Conservation (phyloP, 441 rosid genomes). For the Populus tomentosa region DNA sequence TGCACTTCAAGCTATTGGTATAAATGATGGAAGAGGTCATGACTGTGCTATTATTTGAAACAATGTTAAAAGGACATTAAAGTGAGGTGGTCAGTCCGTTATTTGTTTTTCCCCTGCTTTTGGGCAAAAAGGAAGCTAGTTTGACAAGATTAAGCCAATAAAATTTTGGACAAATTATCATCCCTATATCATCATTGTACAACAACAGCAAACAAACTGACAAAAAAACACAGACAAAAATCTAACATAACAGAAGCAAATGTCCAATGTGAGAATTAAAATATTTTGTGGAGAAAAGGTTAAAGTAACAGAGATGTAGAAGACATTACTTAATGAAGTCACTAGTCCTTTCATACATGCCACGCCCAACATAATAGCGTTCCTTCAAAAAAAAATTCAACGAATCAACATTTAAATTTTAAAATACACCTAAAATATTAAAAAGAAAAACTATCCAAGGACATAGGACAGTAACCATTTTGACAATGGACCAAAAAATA, state of each 20-base stretch:
- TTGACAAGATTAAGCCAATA: too few relatives aligned
- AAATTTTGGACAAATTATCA: too few relatives aligned
- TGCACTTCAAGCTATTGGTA: background rate
- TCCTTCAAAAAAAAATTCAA: slow-evolving; percentile 50
- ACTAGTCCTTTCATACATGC: slow-evolving; percentile 90
- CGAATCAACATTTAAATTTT: slow-evolving; percentile 2
- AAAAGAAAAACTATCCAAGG: too few relatives aligned
- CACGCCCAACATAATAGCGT: slow-evolving; percentile 91
- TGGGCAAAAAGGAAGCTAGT: background rate
- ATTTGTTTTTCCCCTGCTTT: background rate
- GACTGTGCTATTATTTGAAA: background rate
- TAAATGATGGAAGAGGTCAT: background rate
- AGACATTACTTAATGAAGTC: slow-evolving; percentile 78
- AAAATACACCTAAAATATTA: background rate
- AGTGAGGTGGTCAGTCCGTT: background rate
- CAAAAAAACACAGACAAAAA: too few relatives aligned
- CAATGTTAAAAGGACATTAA: background rate
- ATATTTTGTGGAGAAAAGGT: background rate
- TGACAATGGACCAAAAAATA: background rate
- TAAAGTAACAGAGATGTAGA: background rate
- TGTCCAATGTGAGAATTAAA: too few relatives aligned
- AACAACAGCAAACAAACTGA: too few relatives aligned
- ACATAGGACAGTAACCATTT: too few relatives aligned
- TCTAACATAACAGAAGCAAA: too few relatives aligned
- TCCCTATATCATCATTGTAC: too few relatives aligned